phyloP scores from a whole-genome alignment of 2,329 filamentous ascomycete genomes.

The Rhinocladiella mackenziei region DNA sequence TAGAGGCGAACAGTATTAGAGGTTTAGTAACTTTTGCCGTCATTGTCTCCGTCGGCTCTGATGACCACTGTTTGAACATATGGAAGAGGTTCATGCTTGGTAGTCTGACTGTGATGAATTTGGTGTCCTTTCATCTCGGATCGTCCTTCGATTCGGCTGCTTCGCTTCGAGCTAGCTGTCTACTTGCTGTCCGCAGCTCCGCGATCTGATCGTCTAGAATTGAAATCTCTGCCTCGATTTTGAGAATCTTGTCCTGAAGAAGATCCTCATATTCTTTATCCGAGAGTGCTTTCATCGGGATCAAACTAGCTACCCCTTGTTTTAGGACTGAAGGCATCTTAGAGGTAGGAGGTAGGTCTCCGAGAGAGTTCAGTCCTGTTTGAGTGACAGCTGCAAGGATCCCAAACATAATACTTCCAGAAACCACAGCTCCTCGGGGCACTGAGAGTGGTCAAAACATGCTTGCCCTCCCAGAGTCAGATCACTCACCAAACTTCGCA shows the following conservation, averaged over 20 bases:
- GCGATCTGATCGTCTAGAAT: conserved; percentile 72
- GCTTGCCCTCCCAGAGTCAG: not conserved
- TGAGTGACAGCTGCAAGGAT: conserved; percentile 19
- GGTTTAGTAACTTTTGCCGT: too few species aligned
- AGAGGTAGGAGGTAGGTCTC: conserved; percentile 35
- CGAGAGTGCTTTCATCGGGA: conserved; percentile 64
- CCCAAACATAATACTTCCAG: conserved; percentile 23
- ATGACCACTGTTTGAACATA: too few species aligned
- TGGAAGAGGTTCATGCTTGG: too few species aligned
- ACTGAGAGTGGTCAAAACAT: conserved; percentile 11
- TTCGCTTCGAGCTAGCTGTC: conserved; percentile 1
- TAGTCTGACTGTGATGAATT: too few species aligned
- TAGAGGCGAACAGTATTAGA: too few species aligned
- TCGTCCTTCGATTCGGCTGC: not conserved
- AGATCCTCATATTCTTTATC: conserved; percentile 70
- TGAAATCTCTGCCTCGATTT: conserved; percentile 71
- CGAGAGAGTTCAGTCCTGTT: conserved; percentile 33
- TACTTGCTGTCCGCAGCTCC: conserved; percentile 29
- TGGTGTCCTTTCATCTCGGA: too few species aligned
- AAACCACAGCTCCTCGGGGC: conserved; percentile 18
- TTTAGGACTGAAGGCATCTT: conserved; percentile 6
- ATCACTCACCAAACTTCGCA: conserved; percentile 22
- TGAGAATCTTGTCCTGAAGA: conserved; percentile 66
- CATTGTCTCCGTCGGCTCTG: too few species aligned
- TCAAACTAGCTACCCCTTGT: conserved; percentile 51